Evolutionary conservation across 2,329 filamentous ascomycete genomes (phyloP), one percentile per base, ranked within the genome.

Genomic region (Fusarium palustre): DNA sequence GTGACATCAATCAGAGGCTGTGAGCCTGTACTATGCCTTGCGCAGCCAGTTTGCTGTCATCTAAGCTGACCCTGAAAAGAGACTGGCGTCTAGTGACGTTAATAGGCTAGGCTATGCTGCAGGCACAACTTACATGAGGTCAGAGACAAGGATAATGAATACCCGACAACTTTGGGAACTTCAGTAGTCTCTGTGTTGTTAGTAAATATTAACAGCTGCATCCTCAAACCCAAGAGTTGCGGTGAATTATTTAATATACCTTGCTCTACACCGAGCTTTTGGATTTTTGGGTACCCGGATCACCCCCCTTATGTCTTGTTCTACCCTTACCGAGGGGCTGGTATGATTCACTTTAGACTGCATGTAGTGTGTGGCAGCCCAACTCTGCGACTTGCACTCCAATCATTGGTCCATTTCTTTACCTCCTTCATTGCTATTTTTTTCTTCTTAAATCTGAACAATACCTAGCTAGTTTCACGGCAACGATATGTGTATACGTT

Each of bases 291-390:
- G 10, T 9, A 36, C 30, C 33, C 25, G 8, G 11, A 36, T 30
- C 24, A 43, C 55, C 41, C 54, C 54, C 59, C 5, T 4, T 25
- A 45, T 54, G 36, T 52, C 45, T 25, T 49, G 38, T 28, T 58
- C 47, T 49, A 13, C 33, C 64, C 57, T 59, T 69, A 66, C 66
- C 66, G 56, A 67, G 41, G 25, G 48, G 50, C 36, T 53, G 66
- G 66, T 49, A 69, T 62, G 46, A 63, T 50, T 69, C 66, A 67
- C 57, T 55, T 69, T 66, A 59, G 61, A 39, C 52, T 69, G 31
- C 61, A 63, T 62, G 66, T 43, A 63, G 43, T 49, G 52, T 54
- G 52, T 57, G 66, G 56, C 56, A 66, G 55, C 55, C 41, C 43
- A 43, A 49, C 39, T 46, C n/a, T 41, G 41, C 38, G 25, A 60